Evolutionary conservation across 2,329 filamentous ascomycete genomes (phyloP).

Genomic region (Aspergillus sergii): DNA sequence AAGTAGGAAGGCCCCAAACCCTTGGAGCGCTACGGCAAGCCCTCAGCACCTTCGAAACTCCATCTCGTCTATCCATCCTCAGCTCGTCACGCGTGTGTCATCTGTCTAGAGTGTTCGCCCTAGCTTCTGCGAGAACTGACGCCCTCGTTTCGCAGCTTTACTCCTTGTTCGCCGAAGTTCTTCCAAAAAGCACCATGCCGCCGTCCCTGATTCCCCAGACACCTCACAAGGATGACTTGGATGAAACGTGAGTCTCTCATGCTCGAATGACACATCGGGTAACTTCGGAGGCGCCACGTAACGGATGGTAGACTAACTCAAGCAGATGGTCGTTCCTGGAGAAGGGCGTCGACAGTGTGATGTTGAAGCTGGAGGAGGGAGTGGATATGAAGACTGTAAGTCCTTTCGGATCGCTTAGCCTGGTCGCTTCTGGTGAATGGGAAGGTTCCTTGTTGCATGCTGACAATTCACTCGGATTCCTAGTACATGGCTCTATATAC

Average conservation of each 20-base stretch:
- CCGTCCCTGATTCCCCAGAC: constrained; percentile 43
- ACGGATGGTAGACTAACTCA: constrained; percentile 21
- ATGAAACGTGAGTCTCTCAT: constrained; percentile 58
- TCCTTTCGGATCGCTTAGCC: constrained; percentile 11
- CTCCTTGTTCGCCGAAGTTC: constrained; percentile 2
- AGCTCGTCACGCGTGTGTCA: not conserved
- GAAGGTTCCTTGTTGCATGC: not conserved
- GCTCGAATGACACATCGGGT: not conserved
- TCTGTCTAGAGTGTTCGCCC: not conserved
- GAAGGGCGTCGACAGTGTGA: constrained; percentile 85
- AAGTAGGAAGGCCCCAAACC: not conserved
- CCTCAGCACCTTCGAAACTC: not conserved
- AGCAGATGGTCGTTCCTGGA: constrained; percentile 87
- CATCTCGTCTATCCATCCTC: not conserved
- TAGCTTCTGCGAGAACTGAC: constrained; percentile 2
- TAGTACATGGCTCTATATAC: constrained; percentile 97
- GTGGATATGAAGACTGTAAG: constrained; percentile 87
- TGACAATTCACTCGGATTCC: constrained; percentile 20
- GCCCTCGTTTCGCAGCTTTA: constrained; percentile 1
- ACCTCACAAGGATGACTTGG: constrained; percentile 60
- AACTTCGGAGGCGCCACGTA: not conserved
- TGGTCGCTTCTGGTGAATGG: not conserved
- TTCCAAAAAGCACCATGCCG: constrained; percentile 33
- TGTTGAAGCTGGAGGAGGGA: constrained; percentile 87
- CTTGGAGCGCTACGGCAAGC: not conserved